phyloP scores from a whole-genome alignment of 2,329 filamentous ascomycete genomes.

The Dothideomycetes sp. region DNA sequence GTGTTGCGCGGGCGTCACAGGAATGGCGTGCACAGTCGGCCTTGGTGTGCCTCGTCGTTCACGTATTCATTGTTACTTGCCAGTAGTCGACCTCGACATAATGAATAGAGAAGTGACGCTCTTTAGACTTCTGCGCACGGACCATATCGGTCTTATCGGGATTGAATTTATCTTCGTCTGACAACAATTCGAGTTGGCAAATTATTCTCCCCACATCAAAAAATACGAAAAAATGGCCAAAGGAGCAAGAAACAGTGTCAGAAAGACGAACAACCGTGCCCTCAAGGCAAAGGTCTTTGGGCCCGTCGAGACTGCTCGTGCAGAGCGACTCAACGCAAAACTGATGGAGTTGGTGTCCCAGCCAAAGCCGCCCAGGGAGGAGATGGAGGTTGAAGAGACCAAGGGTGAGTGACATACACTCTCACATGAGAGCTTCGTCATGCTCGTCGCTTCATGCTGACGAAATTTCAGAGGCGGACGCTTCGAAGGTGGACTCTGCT shows the following conservation, averaged over 20 bases:
- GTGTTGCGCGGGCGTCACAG: background rate
- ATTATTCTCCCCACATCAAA: conserved; percentile 8
- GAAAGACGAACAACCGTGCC: conserved; percentile 72
- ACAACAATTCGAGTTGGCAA: background rate
- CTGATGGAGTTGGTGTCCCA: conserved; percentile 69
- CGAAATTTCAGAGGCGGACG: conserved; percentile 7
- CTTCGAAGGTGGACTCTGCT: conserved; percentile 11
- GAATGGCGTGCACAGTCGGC: background rate
- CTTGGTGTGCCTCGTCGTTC: background rate
- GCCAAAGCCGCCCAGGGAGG: conserved; percentile 49
- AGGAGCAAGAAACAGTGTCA: conserved; percentile 64
- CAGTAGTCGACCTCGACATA: too few relatives aligned
- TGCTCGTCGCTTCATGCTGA: background rate
- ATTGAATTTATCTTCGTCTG: conserved; percentile 7
- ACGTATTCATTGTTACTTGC: too few relatives aligned
- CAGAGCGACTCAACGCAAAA: conserved; percentile 75
- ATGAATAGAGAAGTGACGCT: too few relatives aligned
- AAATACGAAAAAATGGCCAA: conserved; percentile 61
- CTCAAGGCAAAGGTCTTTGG: conserved; percentile 76
- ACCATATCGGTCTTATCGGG: too few relatives aligned
- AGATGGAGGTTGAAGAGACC: conserved; percentile 36
- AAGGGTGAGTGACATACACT: conserved; percentile 16
- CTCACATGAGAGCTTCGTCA: background rate
- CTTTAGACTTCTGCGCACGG: too few relatives aligned
- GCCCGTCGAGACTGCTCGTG: conserved; percentile 67